phyloP scores from a whole-genome alignment of 140 eudicot genomes.

The Ambrosia hybrid region DNA sequence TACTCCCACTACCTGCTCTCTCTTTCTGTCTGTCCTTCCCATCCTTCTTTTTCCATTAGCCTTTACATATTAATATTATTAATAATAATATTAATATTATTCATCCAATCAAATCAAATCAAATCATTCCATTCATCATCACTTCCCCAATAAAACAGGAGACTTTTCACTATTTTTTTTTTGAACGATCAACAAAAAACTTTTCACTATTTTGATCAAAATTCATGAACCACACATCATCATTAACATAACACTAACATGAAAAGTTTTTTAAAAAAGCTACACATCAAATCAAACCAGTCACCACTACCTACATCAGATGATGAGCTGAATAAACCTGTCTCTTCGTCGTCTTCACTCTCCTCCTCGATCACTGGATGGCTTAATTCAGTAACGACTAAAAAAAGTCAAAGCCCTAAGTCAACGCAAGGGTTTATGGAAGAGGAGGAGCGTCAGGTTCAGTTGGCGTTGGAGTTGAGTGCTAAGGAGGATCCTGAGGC shows the following conservation, averaged over 20 bases:
- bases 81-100: no score
- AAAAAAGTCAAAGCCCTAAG: slow-evolving; percentile 57
- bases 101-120: no score
- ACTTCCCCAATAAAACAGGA: no score
- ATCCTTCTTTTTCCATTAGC: background rate
- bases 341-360: no score
- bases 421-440: slow-evolving; percentile 53
- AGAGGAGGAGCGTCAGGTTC: slow-evolving; percentile 88
- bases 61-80: no score
- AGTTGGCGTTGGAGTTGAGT: slow-evolving; percentile 90
- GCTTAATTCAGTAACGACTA: slow-evolving; percentile 71
- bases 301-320: background rate
- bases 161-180: no score
- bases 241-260: slow-evolving; percentile 30
- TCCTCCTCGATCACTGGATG: slow-evolving; percentile 62
- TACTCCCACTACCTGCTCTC: slow-evolving; percentile 27
- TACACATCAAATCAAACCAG: slow-evolving; percentile 57
- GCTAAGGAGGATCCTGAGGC: slow-evolving; percentile 97
- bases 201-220: no score
- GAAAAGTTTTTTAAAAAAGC: slow-evolving; percentile 85
- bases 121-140: no score
- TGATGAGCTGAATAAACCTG: slow-evolving; percentile 34
- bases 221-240: no score
- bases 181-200: no score
- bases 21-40: background rate